Evolutionary conservation across 2,329 filamentous ascomycete species (phyloP), one percentile per base, ranked within the genome.

Genomic region (Phaeosphaeriaceae sp.): DNA sequence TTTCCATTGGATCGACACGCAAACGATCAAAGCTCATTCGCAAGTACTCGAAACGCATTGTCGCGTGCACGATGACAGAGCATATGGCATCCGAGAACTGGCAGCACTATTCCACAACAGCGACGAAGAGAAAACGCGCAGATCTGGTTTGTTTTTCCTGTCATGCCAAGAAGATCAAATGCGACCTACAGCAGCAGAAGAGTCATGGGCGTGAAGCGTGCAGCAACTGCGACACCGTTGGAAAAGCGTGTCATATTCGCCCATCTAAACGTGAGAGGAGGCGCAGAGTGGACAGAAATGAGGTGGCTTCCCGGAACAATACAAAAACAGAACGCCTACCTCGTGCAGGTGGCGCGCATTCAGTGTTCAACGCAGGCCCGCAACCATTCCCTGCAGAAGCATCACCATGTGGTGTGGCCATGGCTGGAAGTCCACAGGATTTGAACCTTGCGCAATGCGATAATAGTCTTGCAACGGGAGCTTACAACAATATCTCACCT

Each of bases 81-180:
- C 19, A 32, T 15, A 26, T 30, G 23, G 15, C 52, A 11, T 49
- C 52, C 3, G 63, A 65, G 21, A 64, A 64, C 17, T 68, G 66
- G 66, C 58, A 60, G 17, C 66, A 68, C 30, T 68, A 65, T 49
- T 61, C 60, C 0, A 59, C 49, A 32, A 49, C 52, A 24, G 55
- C 49, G 23, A 60, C 54, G 10, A 68, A 63, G 24, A 60, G 66
- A n/a, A 68, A 67, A 46, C 56, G 66, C 11, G 66, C 66, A n/a
- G 66, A 67, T 21, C 55, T 68, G 2, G 66, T 68, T 21, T 68
- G 66, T 42, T 40, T 62, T 10, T 49, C 57, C 17, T 68, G 66
- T 22, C 66, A 68, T 55, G 52, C 64, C 3, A 68, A 65, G 47
- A 68, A 68, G 53, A 55, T 68, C 28, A 68, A 68, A 52, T 68